These are phyloP conservation scores for Kurtzmaniella quercitrusa DNA, from an alignment of 1,139 yeast species.

Conservation along the genomic window DNA sequence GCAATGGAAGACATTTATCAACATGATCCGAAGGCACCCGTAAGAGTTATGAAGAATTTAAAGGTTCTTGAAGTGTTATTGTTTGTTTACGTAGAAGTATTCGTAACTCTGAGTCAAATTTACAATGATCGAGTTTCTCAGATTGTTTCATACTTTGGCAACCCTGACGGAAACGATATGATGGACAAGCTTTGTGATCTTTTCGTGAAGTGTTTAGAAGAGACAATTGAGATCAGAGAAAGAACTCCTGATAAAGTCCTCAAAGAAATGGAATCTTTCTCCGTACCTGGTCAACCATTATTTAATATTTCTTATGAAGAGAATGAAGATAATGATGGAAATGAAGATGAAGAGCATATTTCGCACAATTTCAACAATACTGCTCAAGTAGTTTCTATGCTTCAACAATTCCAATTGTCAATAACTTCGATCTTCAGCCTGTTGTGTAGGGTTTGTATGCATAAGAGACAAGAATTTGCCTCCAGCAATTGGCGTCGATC, in stretches of 20 bases:
- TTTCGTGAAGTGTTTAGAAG: slow-evolving; percentile 48
- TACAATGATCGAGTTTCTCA: not conserved
- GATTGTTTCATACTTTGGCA: slow-evolving; percentile 9
- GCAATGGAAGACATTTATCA: not conserved
- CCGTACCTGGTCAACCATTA: not conserved
- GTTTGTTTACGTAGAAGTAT: not conserved
- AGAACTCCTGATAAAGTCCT: slow-evolving; percentile 45
- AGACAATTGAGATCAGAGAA: slow-evolving; percentile 50
- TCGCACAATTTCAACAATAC: slow-evolving; percentile 57
- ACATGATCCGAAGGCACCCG: not conserved
- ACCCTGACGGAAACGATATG: slow-evolving; percentile 10
- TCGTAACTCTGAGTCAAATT: not conserved
- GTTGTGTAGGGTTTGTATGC: slow-evolving; percentile 39
- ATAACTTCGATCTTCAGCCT: slow-evolving; percentile 37
- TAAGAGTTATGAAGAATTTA: slow-evolving; percentile 10
- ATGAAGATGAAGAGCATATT: not conserved
- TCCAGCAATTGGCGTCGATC: slow-evolving; percentile 29
- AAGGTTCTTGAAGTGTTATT: slow-evolving; percentile 10
- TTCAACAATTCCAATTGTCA: slow-evolving; percentile 48
- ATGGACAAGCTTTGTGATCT: slow-evolving; percentile 33
- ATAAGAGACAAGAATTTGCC: slow-evolving; percentile 40
- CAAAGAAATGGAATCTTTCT: slow-evolving; percentile 35
- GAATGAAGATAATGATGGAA: not conserved
- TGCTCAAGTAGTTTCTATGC: slow-evolving; percentile 49
- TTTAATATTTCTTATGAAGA: not conserved